These are phyloP conservation scores for Blastobotrys persicus DNA, from an alignment of 1,139 yeast species.

Conservation along the genomic window DNA sequence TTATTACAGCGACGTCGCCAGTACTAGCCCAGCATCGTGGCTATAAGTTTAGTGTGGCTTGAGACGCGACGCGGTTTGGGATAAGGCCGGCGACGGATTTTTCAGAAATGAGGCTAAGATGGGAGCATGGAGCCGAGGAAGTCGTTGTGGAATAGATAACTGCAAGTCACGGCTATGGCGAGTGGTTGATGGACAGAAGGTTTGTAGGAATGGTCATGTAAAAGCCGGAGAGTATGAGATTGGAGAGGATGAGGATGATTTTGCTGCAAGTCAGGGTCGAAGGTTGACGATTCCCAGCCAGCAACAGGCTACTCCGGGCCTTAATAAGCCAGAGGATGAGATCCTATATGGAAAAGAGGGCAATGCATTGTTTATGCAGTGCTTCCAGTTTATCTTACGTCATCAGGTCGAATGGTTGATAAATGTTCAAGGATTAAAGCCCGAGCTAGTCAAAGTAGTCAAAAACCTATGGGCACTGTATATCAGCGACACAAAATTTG, in stretches of 20 bases:
- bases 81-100: too few relatives aligned
- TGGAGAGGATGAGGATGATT: conserved; percentile 58
- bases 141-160: conserved; percentile 84
- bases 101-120: background rate
- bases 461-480: conserved; percentile 52
- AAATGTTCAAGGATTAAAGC: conserved; percentile 35
- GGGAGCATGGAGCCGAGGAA: conserved; percentile 50
- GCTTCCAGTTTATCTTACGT: conserved; percentile 56
- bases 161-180: conserved; percentile 79
- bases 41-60: background rate
- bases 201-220: conserved; percentile 90
- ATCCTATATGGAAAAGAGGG: conserved; percentile 56
- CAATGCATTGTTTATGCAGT: conserved; percentile 44
- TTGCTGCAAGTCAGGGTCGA: conserved; percentile 18
- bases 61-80: background rate
- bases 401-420: conserved; percentile 48
- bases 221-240: conserved; percentile 75
- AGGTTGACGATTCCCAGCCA: conserved; percentile 29
- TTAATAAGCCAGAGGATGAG: conserved; percentile 16
- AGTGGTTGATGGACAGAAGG: conserved; percentile 66
- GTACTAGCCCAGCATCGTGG: too few relatives aligned
- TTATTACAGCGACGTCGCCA: too few relatives aligned
- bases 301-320: conserved; percentile 24
- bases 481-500: conserved; percentile 32
- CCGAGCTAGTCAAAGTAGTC: conserved; percentile 44